Conservation (phyloP, 306 rosid species). For the Adenanthera pavonina region DNA sequence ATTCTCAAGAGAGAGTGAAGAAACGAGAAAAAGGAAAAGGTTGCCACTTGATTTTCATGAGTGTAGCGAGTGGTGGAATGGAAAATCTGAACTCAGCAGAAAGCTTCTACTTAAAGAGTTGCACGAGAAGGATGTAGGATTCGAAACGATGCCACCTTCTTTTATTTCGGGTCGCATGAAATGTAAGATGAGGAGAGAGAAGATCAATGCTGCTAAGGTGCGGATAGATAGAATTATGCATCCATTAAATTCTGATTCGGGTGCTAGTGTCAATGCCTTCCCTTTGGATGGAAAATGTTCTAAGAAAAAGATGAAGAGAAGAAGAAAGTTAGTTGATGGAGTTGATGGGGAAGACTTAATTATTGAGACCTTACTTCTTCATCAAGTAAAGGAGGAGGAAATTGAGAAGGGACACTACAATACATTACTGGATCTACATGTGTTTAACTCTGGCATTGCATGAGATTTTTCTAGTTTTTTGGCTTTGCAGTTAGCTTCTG, state of each 20-base stretch:
- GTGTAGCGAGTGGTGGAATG: conserved; percentile 81
- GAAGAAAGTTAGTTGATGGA: conserved; percentile 36
- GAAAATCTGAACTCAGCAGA: conserved; percentile 73
- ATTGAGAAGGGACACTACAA: conserved; percentile 88
- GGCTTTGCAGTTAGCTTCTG: conserved; percentile 1
- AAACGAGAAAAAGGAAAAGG: conserved; percentile 37
- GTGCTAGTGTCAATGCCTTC: background rate
- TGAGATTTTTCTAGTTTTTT: conserved; percentile 24
- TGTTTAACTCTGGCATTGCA: conserved; percentile 58
- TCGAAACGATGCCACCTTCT: conserved; percentile 76
- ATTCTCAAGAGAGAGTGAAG: conserved; percentile 37
- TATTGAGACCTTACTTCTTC: conserved; percentile 80
- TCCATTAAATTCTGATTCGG: conserved; percentile 43
- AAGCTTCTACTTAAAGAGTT: conserved; percentile 64
- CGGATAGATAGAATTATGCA: conserved; percentile 61
- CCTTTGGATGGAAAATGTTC: background rate
- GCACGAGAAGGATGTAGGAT: conserved; percentile 74
- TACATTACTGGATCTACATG: conserved; percentile 65
- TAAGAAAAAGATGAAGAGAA: conserved; percentile 59
- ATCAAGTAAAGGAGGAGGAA: conserved; percentile 75
- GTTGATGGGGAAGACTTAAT: conserved; percentile 87
- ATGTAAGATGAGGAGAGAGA: conserved; percentile 61
- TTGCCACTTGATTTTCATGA: conserved; percentile 36
- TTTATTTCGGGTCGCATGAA: conserved; percentile 56
- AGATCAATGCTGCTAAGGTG: conserved; percentile 66